Conservation (phyloP, 2,329 filamentous ascomycete genomes). For the Fusarium oxysporum region DNA sequence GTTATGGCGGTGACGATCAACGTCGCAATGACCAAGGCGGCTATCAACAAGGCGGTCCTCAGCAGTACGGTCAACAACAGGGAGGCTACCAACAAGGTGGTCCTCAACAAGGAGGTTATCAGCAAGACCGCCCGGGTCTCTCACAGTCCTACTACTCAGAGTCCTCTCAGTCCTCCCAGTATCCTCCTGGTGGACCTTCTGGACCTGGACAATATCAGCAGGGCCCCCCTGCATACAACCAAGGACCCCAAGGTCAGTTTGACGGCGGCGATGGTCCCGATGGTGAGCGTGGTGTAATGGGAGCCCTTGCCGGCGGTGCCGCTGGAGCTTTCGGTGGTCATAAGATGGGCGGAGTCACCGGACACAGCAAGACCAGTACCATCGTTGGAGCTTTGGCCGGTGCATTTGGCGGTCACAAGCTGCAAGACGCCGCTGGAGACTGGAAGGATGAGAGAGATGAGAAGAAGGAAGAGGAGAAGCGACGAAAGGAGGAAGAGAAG, state of each 20-base stretch:
- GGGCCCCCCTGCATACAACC: neutral
- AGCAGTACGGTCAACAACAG: constrained; percentile 3
- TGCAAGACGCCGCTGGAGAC: constrained; percentile 54
- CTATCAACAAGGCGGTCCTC: constrained; percentile 2
- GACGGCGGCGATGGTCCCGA: constrained; percentile 41
- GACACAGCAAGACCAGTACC: constrained; percentile 49
- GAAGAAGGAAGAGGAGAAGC: constrained; percentile 42
- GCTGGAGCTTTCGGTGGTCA: constrained; percentile 56
- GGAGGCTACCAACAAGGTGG: constrained; percentile 8
- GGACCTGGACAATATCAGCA: constrained; percentile 16
- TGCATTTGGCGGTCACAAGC: constrained; percentile 56
- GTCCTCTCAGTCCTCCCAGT: constrained; percentile 1
- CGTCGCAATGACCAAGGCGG: constrained; percentile 14
- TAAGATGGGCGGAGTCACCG: constrained; percentile 51
- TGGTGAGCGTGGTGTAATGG: constrained; percentile 57
- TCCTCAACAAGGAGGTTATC: neutral
- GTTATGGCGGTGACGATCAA: constrained; percentile 14
- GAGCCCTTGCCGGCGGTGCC: constrained; percentile 54
- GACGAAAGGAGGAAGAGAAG: constrained; percentile 46
- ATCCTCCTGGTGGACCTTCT: constrained; percentile 1
- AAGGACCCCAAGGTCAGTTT: constrained; percentile 8
- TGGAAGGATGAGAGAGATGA: constrained; percentile 56
- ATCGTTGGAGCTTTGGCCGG: constrained; percentile 56
- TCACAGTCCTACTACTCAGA: constrained; percentile 24
- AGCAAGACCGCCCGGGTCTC: constrained; percentile 16